Base-by-base conservation (phyloP, 2,329 filamentous ascomycete species). In the Cordyceps farinosa region DNA sequence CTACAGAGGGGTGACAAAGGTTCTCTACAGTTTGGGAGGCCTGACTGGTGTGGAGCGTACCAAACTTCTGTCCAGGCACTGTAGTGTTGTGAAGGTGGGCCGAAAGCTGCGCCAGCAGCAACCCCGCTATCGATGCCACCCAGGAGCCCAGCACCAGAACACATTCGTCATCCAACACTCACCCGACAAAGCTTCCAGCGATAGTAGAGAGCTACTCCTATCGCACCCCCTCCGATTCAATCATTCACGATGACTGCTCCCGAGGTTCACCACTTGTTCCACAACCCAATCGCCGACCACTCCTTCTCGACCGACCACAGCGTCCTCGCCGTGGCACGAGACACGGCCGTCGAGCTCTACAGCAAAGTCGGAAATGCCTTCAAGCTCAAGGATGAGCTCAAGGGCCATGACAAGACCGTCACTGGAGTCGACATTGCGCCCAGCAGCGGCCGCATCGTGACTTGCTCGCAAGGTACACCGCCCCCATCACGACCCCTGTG, bases 351-450 rank as follows among this genome's bases (percentile, higher is more conserved):
- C 72, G 92, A 97, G 82, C 87, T 99, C 48, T 98, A 97, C 77
- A 81, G 84, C 71, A 85, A 83, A 70, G 83, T 83, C 63, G 92
- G 90, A 73, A 87, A 80, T 72, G 85, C 87, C 68, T 97, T 93
- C 79, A 87, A 87, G 75, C 82, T 97, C 68, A 89, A 94, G 75
- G 92, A 98, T 76, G 92, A 97, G 79, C 84, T 99, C 65, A 95
- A 93, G 73, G 95, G 93, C 51, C 95, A 99, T 73, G 96, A 99
- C 77, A 99, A 99, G 82, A 93, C 88, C 1, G 91, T 99, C 58
- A 99, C 95, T 1, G 90, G 95, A 70, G 92, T 99, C 30, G 95
- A 99, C 73, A 97, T 99, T 79, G 94, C 95, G 2, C 91, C 92
- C 22, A 87, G 86, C 66, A 94, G 87, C 68, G 94, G 95, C 63